Percentiles rank a stretch among this genome's conserved stretches.
Evolutionary conservation across 371 early-diverging fungal genomes (phyloP).

Genomic region (Mucor plumbeus): DNA sequence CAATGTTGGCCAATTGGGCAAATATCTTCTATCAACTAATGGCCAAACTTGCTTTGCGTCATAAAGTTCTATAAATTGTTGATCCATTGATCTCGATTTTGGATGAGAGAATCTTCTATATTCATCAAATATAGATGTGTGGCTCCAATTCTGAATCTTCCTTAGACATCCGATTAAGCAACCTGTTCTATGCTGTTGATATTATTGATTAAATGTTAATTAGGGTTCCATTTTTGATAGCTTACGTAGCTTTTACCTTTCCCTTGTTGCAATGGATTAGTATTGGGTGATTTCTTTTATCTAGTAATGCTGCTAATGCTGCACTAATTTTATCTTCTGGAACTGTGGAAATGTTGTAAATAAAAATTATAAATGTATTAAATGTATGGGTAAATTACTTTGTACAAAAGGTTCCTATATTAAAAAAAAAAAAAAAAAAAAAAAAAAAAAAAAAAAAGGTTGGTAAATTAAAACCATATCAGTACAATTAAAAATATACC

Average conservation of each 20-base stretch:
- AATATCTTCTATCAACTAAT: constrained; percentile 62
- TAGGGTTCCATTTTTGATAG: background rate
- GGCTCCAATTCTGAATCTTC: constrained; percentile 93
- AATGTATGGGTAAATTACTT: constrained; percentile 53
- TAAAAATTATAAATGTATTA: background rate
- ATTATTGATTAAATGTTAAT: background rate
- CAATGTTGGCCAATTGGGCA: constrained; percentile 83
- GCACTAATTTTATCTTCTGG: constrained; percentile 91
- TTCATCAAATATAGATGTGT: constrained; percentile 96
- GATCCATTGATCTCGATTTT: constrained; percentile 94
- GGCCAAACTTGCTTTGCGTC: constrained; percentile 83
- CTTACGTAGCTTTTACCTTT: constrained; percentile 60
- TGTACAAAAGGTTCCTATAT: constrained; percentile 96
- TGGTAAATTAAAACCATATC: background rate
- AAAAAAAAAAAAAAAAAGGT: no score
- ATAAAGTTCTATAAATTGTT: constrained; percentile 97
- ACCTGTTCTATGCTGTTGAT: constrained; percentile 87
- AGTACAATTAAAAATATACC: constrained; percentile 41
- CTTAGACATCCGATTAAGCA: constrained; percentile 95
- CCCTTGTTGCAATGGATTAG: constrained; percentile 98
- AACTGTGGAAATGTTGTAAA: constrained; percentile 47
- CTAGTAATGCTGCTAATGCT: constrained; percentile 85
- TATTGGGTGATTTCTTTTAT: constrained; percentile 90
- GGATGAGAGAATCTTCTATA: constrained; percentile 94
- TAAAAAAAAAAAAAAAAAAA: no score